Conservation (phyloP, 208 protist genomes). For the Tritrichomonas foetus region DNA sequence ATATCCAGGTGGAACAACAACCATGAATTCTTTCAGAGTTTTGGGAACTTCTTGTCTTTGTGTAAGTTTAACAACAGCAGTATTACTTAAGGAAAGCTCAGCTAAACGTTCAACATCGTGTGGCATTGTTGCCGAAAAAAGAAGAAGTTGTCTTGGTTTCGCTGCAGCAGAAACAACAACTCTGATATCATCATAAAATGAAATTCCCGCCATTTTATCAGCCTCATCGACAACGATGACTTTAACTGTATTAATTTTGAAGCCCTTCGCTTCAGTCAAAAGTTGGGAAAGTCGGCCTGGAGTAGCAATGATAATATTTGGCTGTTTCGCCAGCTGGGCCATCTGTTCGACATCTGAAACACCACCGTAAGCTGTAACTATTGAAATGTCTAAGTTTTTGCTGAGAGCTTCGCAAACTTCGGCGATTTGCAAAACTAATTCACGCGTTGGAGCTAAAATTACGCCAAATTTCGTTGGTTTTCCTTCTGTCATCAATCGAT, state of each 20-base stretch:
- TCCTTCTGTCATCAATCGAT: constrained; percentile 59
- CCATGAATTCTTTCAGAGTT: background rate
- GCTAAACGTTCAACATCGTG: background rate
- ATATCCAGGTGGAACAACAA: background rate
- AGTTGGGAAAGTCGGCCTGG: background rate
- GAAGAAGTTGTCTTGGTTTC: background rate
- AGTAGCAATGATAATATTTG: constrained; percentile 39
- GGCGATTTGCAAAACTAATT: constrained; percentile 23
- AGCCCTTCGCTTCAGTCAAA: background rate
- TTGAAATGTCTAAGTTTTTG: background rate
- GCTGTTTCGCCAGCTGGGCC: background rate
- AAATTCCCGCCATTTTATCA: constrained; percentile 25
- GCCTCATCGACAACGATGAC: constrained; percentile 34
- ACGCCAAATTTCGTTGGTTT: background rate
- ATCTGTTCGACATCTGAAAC: constrained; percentile 27
- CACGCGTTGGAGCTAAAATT: constrained; percentile 33
- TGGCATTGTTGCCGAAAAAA: constrained; percentile 37
- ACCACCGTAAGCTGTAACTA: background rate
- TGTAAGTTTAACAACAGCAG: background rate
- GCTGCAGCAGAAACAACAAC: background rate
- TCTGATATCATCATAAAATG: constrained; percentile 27
- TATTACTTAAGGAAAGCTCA: background rate
- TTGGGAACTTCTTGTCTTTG: background rate
- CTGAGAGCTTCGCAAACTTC: background rate
- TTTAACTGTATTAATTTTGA: background rate